Conservation (phyloP, 345 rosid genomes). For the Arabidopsis thaliana region DNA sequence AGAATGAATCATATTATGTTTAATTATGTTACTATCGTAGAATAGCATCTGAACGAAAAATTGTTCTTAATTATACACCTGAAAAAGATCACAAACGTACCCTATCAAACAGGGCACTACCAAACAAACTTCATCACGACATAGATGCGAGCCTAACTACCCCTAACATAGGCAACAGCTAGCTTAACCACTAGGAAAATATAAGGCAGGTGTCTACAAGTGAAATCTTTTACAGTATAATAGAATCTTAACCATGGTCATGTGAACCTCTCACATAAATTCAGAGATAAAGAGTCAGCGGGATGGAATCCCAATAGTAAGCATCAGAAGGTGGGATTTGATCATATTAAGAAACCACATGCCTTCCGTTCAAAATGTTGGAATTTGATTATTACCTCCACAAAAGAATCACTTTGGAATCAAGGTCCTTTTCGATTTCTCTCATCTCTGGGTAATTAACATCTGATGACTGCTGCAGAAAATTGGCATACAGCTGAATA, state of each 20-base stretch:
- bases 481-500: conserved; percentile 81
- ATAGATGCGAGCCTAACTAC: conserved; percentile 2
- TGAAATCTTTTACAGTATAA: neutral
- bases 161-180: conserved; percentile 2
- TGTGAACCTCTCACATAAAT: conserved; percentile 27
- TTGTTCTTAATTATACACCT: neutral
- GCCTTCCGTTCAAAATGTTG: conserved; percentile 25
- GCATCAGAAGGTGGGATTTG: conserved; percentile 31
- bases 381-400: conserved; percentile 74
- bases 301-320: conserved; percentile 5
- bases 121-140: neutral
- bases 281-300: conserved; percentile 25
- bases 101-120: conserved; percentile 12
- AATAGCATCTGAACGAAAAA: neutral
- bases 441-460: conserved; percentile 63
- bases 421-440: conserved; percentile 91
- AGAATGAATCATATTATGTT: neutral
- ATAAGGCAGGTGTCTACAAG: conserved; percentile 3
- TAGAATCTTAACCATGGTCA: conserved; percentile 24
- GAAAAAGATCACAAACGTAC: conserved; percentile 8
- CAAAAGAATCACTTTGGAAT: conserved; percentile 89
- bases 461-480: conserved; percentile 70
- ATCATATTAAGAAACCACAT: conserved; percentile 20
- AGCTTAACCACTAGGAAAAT: conserved; percentile 10
- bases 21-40: neutral